phyloP scores from a whole-genome alignment of 768 basidiomycete genomes.

The Boletus coccyginus region DNA sequence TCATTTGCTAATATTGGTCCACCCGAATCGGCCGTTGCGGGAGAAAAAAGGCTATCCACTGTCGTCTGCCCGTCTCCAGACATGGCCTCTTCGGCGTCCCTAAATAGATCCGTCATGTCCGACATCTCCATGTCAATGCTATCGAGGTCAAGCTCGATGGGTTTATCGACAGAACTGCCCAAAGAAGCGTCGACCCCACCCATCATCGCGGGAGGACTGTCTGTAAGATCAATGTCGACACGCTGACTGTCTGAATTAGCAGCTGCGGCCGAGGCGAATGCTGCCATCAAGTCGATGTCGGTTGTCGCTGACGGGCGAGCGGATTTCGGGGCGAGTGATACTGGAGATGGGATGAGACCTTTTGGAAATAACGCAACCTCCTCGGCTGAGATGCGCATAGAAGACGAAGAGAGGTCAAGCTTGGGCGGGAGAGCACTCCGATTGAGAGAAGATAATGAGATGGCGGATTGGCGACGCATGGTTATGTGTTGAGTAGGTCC shows the following conservation, averaged over 20 bases:
- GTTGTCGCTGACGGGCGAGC: constrained; percentile 59
- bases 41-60: constrained; percentile 54
- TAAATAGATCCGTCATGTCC: constrained; percentile 50
- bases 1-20: constrained; percentile 14
- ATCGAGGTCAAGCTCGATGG: constrained; percentile 78
- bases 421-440: constrained; percentile 69
- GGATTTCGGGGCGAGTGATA: constrained; percentile 79
- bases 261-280: constrained; percentile 47
- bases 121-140: constrained; percentile 62
- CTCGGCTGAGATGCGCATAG: constrained; percentile 62
- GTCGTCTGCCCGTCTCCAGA: constrained; percentile 34
- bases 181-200: constrained; percentile 31
- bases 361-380: constrained; percentile 57
- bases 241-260: constrained; percentile 30
- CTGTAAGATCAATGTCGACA: constrained; percentile 59
- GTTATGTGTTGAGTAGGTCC: constrained; percentile 29
- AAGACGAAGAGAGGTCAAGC: constrained; percentile 74
- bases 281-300: constrained; percentile 64
- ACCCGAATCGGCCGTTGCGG: constrained; percentile 31
- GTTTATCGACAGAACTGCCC: constrained; percentile 73
- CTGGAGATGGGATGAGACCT: constrained; percentile 67
- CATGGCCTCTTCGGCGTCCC: constrained; percentile 40
- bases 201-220: constrained; percentile 29
- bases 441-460: constrained; percentile 78
- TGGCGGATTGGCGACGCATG: constrained; percentile 67